Conservation (phyloP, 495 filamentous ascomycete genomes). For the Penicillium paradoxum region DNA sequence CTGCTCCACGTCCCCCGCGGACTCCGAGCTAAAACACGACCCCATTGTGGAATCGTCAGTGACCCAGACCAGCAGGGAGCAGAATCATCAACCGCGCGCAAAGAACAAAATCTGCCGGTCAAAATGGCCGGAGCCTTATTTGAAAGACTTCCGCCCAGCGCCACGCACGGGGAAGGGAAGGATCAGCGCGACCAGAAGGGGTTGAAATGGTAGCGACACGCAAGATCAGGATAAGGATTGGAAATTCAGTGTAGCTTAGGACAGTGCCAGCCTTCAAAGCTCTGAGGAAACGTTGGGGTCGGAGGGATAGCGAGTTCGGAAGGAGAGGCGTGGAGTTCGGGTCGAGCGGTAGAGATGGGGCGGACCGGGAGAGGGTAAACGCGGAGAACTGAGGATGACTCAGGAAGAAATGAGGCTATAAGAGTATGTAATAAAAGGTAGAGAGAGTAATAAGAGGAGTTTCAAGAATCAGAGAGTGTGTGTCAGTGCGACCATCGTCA, state of each 20-base stretch:
- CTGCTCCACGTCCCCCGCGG: conserved; percentile 76
- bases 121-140: conserved; percentile 21
- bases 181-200: conserved; percentile 5
- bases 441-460: conserved; percentile 3
- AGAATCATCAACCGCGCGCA: conserved; percentile 25
- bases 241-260: conserved; percentile 1
- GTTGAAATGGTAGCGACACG: conserved; percentile 2
- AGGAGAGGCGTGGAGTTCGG: conserved; percentile 3
- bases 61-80: conserved; percentile 23
- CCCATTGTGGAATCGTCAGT: conserved; percentile 59
- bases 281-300: conserved; percentile 1
- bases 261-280: conserved; percentile 2
- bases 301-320: conserved; percentile 9
- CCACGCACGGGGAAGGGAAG: conserved; percentile 12
- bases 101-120: conserved; percentile 24
- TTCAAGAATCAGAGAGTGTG: conserved; percentile 7
- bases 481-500: conserved; percentile 28
- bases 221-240: not conserved
- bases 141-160: conserved; percentile 12
- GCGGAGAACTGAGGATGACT: not conserved
- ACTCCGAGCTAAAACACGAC: conserved; percentile 74
- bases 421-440: not conserved
- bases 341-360: conserved; percentile 2
- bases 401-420: conserved; percentile 1
- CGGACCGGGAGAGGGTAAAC: not conserved